Percentiles rank a stretch among this genome's conserved stretches.
These are phyloP conservation scores for Globisporangium camurandrum DNA, from an alignment of 352 stramenopile species.

Conservation along the genomic window DNA sequence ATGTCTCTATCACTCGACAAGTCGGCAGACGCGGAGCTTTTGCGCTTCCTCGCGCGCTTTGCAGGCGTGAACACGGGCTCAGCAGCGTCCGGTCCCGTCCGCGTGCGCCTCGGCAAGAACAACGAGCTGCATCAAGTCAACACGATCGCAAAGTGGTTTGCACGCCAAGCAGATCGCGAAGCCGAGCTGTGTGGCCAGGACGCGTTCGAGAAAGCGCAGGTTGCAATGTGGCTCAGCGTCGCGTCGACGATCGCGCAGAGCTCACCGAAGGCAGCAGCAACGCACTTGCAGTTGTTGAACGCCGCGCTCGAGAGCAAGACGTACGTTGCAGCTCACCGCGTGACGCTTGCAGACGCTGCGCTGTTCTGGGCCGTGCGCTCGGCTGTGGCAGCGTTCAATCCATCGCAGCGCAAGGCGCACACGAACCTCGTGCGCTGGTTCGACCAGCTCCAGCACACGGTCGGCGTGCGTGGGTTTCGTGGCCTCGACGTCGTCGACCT, in stretches of 20 bases:
- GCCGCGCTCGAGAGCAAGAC: conserved; percentile 41
- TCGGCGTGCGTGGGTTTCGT: conserved; percentile 74
- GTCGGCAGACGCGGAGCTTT: conserved; percentile 56
- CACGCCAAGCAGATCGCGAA: conserved; percentile 64
- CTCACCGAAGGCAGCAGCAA: conserved; percentile 19
- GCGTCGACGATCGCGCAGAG: conserved; percentile 39
- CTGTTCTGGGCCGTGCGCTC: conserved; percentile 62
- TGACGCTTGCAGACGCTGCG: conserved; percentile 71
- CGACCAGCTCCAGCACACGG: conserved; percentile 82
- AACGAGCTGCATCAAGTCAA: conserved; percentile 66
- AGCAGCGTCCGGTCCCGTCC: conserved; percentile 62
- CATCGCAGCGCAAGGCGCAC: conserved; percentile 36
- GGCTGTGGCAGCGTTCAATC: conserved; percentile 27
- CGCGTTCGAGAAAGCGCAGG: conserved; percentile 59
- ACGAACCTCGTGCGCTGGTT: conserved; percentile 75
- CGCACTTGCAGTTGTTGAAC: conserved; percentile 66
- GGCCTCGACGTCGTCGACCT: conserved; percentile 59
- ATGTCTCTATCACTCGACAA: conserved; percentile 84
- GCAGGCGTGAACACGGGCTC: conserved; percentile 66
- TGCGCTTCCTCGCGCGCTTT: conserved; percentile 81
- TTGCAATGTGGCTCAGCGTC: conserved; percentile 76
- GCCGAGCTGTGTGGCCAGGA: conserved; percentile 48
- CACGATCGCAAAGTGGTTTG: conserved; percentile 73
- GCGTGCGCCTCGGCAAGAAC: conserved; percentile 63
- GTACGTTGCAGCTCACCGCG: conserved; percentile 59